Evolutionary conservation across 1,284 basidiomycete genomes (phyloP).

Genomic region (Fomitopsis betulina): DNA sequence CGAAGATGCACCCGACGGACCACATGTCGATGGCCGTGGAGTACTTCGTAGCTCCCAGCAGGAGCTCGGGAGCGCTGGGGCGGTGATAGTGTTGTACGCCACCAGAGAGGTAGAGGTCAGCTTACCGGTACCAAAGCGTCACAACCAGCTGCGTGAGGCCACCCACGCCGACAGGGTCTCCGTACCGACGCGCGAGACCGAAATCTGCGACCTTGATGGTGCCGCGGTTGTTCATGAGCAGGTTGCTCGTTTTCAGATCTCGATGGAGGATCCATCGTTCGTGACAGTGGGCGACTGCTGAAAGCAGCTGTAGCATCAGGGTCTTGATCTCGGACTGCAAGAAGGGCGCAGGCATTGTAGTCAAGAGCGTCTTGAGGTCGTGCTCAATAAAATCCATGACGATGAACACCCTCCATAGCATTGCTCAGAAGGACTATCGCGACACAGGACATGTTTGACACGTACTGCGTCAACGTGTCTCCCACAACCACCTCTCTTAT

Average conservation of each 20-base stretch:
- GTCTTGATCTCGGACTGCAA: slow-evolving; percentile 98
- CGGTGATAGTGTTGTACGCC: slow-evolving; percentile 13
- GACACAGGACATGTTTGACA: slow-evolving; percentile 22
- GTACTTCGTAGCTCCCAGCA: slow-evolving; percentile 90
- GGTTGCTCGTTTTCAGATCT: slow-evolving; percentile 95
- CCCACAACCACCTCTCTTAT: slow-evolving; percentile 97
- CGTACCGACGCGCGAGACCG: slow-evolving; percentile 91
- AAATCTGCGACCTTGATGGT: slow-evolving; percentile 99
- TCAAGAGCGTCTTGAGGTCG: slow-evolving; percentile 94
- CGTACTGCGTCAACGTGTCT: slow-evolving; percentile 98
- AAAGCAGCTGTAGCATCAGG: slow-evolving; percentile 89
- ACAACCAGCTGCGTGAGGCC: slow-evolving; percentile 98
- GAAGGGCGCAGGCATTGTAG: slow-evolving; percentile 92
- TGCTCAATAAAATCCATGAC: slow-evolving; percentile 99
- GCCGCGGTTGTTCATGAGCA: slow-evolving; percentile 98
- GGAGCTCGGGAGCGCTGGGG: slow-evolving; percentile 87
- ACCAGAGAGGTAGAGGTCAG: slow-evolving; percentile 13
- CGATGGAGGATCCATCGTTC: slow-evolving; percentile 97
- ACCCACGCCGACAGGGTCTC: slow-evolving; percentile 88
- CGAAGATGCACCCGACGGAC: slow-evolving; percentile 99
- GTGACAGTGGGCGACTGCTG: slow-evolving; percentile 90
- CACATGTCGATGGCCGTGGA: slow-evolving; percentile 98
- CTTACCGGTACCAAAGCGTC: slow-evolving; percentile 97
- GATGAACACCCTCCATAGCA: slow-evolving; percentile 79
- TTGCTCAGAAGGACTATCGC: background rate